phyloP scores from a whole-genome alignment of 768 basidiomycete species.

The Trichaptum fuscoviolaceum region DNA sequence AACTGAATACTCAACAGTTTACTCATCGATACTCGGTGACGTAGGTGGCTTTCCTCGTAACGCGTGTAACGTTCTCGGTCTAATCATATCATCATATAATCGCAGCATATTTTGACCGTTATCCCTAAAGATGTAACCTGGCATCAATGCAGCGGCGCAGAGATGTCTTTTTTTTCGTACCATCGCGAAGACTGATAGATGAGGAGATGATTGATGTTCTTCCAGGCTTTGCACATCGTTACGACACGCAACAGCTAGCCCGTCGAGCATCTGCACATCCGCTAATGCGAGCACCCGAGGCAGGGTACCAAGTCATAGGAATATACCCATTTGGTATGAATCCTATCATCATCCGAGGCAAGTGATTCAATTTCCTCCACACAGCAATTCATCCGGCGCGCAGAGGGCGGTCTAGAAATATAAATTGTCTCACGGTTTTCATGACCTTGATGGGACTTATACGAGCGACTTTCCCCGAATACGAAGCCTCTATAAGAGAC shows the following conservation, averaged over 20 bases:
- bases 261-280: background rate
- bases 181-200: background rate
- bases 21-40: background rate
- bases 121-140: background rate
- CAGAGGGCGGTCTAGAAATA: background rate
- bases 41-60: background rate
- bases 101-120: background rate
- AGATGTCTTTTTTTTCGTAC: background rate
- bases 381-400: background rate
- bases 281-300: background rate
- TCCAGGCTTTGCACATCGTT: background rate
- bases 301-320: background rate
- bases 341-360: background rate
- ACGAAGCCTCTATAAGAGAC: background rate
- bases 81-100: background rate
- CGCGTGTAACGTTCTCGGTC: background rate
- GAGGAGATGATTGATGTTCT: background rate
- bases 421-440: background rate
- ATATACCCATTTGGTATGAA: background rate
- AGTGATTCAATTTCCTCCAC: background rate
- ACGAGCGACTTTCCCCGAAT: background rate
- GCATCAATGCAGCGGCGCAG: background rate
- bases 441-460: background rate
- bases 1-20: background rate
- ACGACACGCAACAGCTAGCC: background rate